phyloP scores from a whole-genome alignment of 306 rosid species.

The Fragaria nilgerrensis region DNA sequence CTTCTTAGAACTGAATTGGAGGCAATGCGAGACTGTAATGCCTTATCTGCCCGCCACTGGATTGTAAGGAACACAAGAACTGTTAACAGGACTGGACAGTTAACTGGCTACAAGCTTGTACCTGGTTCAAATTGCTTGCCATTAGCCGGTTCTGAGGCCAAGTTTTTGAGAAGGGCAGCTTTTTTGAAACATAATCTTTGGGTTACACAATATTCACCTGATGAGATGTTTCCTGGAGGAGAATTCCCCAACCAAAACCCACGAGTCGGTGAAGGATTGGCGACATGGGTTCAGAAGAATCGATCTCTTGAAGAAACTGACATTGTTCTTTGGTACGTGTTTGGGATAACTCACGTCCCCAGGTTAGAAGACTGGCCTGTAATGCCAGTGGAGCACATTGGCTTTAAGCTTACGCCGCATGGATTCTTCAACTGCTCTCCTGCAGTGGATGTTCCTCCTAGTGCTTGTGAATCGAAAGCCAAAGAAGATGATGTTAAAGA shows the following conservation, averaged over 20 bases:
- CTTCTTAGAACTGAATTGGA: slow-evolving; percentile 63
- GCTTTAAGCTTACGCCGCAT: slow-evolving; percentile 75
- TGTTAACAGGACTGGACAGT: slow-evolving; percentile 71
- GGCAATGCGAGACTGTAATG: slow-evolving; percentile 82
- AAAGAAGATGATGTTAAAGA: slow-evolving; percentile 37
- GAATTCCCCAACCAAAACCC: slow-evolving; percentile 90
- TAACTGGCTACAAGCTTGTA: slow-evolving; percentile 78
- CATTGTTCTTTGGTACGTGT: slow-evolving; percentile 76
- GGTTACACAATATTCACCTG: slow-evolving; percentile 63
- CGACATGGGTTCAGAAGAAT: slow-evolving; percentile 77
- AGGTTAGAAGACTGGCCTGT: slow-evolving; percentile 94
- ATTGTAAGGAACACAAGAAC: slow-evolving; percentile 78
- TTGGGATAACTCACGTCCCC: slow-evolving; percentile 77
- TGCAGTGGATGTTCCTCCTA: slow-evolving; percentile 70
- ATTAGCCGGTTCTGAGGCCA: slow-evolving; percentile 75
- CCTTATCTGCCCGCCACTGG: slow-evolving; percentile 81
- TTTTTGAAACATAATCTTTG: slow-evolving; percentile 85
- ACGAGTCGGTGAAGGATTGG: slow-evolving; percentile 67
- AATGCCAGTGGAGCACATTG: slow-evolving; percentile 86
- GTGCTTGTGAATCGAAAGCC: slow-evolving; percentile 54
- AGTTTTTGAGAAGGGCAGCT: slow-evolving; percentile 76
- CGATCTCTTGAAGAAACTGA: slow-evolving; percentile 73
- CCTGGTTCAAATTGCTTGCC: slow-evolving; percentile 84
- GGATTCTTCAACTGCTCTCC: slow-evolving; percentile 93
- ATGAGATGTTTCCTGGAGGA: slow-evolving; percentile 82